Evolutionary conservation across 305 asterid species (phyloP).

Genomic region (Lippia alba): DNA sequence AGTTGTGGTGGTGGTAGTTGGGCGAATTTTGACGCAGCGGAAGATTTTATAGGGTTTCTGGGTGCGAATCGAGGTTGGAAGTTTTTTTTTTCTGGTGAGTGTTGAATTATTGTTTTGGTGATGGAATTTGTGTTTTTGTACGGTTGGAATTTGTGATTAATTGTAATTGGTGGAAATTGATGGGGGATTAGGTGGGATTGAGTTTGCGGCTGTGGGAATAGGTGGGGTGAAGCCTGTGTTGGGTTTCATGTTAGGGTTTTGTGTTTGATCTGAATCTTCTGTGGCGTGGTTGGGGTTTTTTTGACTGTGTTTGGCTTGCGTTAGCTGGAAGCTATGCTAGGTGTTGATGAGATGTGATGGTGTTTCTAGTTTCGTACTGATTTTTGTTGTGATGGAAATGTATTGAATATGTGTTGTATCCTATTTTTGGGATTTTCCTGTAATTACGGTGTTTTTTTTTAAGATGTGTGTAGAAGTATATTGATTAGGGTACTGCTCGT

Average conservation of each 20-base stretch:
- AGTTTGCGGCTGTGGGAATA: neutral
- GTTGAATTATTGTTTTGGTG: conserved; percentile 3
- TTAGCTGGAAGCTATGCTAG: neutral
- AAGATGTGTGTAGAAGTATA: neutral
- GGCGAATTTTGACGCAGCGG: conserved; percentile 29
- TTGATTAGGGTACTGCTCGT: neutral
- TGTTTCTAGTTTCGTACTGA: neutral
- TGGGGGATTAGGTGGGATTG: neutral
- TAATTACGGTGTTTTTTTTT: neutral
- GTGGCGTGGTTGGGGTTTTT: conserved; percentile 8
- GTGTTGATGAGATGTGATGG: neutral
- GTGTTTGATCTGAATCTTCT: conserved; percentile 13
- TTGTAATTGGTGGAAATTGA: neutral
- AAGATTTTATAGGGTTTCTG: conserved; percentile 43
- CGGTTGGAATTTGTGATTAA: neutral
- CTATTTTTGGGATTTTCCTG: neutral
- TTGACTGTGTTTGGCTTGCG: neutral
- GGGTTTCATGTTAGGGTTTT: neutral
- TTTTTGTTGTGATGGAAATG: neutral
- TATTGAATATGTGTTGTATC: neutral
- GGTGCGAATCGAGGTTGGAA: conserved; percentile 18
- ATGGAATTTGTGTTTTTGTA: conserved; percentile 12
- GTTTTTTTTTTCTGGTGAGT: conserved; percentile 19
- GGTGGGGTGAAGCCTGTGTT: conserved; percentile 1
- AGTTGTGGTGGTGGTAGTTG: conserved; percentile 14